A percentile compares a stretch with the other conserved stretches of the same genome.
These are phyloP conservation scores for Paramecium sonneborni DNA, from an alignment of 73 alveolate species.

Conservation along the genomic window DNA sequence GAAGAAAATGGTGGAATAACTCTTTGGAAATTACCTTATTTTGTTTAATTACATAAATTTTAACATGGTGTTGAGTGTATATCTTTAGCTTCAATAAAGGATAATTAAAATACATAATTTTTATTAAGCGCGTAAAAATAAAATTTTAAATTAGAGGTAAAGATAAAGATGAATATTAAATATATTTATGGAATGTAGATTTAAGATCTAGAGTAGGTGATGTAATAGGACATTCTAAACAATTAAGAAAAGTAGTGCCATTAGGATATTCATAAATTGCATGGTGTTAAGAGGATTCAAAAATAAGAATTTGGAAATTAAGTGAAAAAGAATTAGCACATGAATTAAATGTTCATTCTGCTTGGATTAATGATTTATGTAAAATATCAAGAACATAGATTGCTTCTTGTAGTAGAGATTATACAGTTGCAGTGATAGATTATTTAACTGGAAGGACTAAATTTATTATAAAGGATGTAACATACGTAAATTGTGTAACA, in stretches of 20 bases:
- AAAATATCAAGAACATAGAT: neutral
- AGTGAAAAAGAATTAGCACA: conserved; percentile 12
- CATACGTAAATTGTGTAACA: conserved; percentile 29
- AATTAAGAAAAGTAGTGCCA: neutral
- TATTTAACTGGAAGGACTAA: neutral
- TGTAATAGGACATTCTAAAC: conserved; percentile 42
- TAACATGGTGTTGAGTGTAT: conserved; percentile 49
- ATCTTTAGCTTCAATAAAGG: conserved; percentile 12
- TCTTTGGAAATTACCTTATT: conserved; percentile 42
- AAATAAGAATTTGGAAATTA: conserved; percentile 37
- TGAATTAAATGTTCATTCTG: conserved; percentile 47
- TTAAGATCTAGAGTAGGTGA: conserved; percentile 34
- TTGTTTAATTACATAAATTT: neutral
- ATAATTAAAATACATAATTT: neutral
- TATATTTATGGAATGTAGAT: conserved; percentile 45
- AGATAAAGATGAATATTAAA: conserved; percentile 42
- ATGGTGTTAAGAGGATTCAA: conserved; percentile 53
- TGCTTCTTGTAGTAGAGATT: conserved; percentile 59
- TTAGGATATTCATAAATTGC: neutral
- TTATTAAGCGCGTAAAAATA: conserved; percentile 16
- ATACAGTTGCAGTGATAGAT: conserved; percentile 45
- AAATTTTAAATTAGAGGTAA: neutral
- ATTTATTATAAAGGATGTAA: conserved; percentile 32
- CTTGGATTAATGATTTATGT: conserved; percentile 50
- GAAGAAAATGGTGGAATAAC: neutral